Percentiles rank a stretch among this genome's conserved stretches.
These are phyloP conservation scores for Chalaropsis ovoidea DNA, from an alignment of 2,329 filamentous ascomycete genomes.

Conservation along the genomic window DNA sequence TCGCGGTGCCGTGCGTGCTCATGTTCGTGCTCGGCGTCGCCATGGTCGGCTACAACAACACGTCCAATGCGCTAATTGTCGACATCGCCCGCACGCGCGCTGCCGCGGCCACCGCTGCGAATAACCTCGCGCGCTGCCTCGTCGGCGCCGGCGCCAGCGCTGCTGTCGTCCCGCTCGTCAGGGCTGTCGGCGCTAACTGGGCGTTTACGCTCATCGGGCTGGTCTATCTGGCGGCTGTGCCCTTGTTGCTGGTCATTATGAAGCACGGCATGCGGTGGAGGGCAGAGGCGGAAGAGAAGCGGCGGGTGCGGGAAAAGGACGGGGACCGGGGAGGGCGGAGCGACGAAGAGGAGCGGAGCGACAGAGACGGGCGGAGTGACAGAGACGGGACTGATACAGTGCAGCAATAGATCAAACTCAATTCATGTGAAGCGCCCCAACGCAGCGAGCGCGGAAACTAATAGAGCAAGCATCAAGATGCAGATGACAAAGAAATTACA, in stretches of 20 bases:
- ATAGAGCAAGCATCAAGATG: not conserved
- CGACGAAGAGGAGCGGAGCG: not conserved
- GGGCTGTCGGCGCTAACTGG: slow-evolving; percentile 43
- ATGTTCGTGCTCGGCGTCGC: slow-evolving; percentile 40
- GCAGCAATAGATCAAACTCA: not conserved
- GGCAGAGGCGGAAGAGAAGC: not conserved
- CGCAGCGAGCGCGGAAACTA: not conserved
- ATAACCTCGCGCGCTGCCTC: slow-evolving; percentile 47
- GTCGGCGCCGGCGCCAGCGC: slow-evolving; percentile 45
- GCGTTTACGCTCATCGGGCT: slow-evolving; percentile 41
- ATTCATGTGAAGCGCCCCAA: not conserved
- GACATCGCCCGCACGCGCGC: slow-evolving; percentile 46
- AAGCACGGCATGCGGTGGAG: slow-evolving; percentile 18
- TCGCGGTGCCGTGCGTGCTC: slow-evolving; percentile 41
- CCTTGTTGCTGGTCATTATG: slow-evolving; percentile 37
- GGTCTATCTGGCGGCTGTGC: slow-evolving; percentile 36
- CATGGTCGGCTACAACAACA: slow-evolving; percentile 46
- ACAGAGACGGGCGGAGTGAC: too few relatives aligned
- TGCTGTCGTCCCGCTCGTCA: slow-evolving; percentile 43
- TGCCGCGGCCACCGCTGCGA: slow-evolving; percentile 46
- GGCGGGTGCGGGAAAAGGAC: not conserved
- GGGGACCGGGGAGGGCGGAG: not conserved
- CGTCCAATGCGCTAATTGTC: slow-evolving; percentile 43
- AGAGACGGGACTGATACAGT: too few relatives aligned
- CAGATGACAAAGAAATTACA: slow-evolving; percentile 1